Evolutionary conservation across 2,329 filamentous ascomycete species (phyloP), one percentile per base, ranked within the genome.

Genomic region (Colletotrichum euphorbiae): DNA sequence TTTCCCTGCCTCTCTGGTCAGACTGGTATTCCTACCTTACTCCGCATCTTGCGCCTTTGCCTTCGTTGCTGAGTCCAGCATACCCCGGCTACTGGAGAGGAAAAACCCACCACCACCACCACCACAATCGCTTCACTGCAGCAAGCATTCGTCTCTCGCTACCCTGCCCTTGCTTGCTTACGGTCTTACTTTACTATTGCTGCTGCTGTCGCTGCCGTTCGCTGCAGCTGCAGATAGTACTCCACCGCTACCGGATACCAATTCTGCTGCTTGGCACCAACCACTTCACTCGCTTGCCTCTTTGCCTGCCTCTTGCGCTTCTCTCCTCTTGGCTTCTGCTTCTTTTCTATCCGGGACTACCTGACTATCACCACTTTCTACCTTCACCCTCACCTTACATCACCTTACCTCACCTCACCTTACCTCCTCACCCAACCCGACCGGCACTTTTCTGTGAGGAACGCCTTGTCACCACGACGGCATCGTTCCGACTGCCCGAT

Each of bases 61-160:
- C 57, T 51, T 50, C 21, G 36, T 43, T 45, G 48, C 21, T 54
- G n/a, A 52, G 36, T 17, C 63, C 31, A 68, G 60, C 52, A 65
- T 33, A 51, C 64, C 64, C 52, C 60, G 38, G 64, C 46, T 42
- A 46, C 36, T 46, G 21, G 21, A 52, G 38, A 46, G 11, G 48
- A 60, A 59, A 59, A 50, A 24, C 31, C 8, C 52, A 64, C 33
- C 40, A 63, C 50, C 51, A 52, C 55, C 56, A 59, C 33, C 19
- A 61, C 24, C 46, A 63, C 51, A 64, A 57, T 40, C 64, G 51
- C 64, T 64, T 64, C 45, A 51, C 64, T 64, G 64, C 60, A 58
- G 59, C 51, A 31, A 43, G 24, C 45, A 31, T 31, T 50, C 62
- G 12, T 59, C 65, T 54, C 60, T 68, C 61, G 61, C 57, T 51